phyloP scores from a whole-genome alignment of 768 basidiomycete genomes.

The Boletus eberwhitei region DNA sequence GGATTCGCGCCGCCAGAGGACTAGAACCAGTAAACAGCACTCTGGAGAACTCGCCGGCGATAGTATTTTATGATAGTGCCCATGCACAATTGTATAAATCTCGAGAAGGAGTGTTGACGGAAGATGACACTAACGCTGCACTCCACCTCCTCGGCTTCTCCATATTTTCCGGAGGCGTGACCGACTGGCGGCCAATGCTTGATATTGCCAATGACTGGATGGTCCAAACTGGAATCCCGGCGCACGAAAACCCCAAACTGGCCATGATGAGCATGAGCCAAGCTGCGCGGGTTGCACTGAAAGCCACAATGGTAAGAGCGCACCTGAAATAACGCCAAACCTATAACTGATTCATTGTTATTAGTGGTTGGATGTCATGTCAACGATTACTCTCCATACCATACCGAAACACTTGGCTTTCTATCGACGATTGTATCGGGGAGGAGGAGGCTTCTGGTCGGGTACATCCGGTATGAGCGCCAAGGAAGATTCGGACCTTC shows the following conservation, averaged over 20 bases:
- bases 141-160: conserved; percentile 74
- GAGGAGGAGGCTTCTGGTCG: conserved; percentile 46
- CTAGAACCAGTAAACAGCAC: conserved; percentile 51
- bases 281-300: conserved; percentile 57
- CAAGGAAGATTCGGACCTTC: conserved; percentile 43
- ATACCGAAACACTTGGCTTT: conserved; percentile 64
- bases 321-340: background rate
- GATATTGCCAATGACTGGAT: conserved; percentile 77
- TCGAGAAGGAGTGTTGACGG: conserved; percentile 51
- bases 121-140: conserved; percentile 74
- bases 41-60: conserved; percentile 55
- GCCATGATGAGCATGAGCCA: conserved; percentile 53
- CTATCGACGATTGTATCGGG: conserved; percentile 64
- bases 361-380: conserved; percentile 79
- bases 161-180: conserved; percentile 62
- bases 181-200: conserved; percentile 70
- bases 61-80: conserved; percentile 69
- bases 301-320: conserved; percentile 66
- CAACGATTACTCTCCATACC: conserved; percentile 57
- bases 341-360: conserved; percentile 15
- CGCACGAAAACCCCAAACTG: conserved; percentile 61
- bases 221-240: conserved; percentile 57
- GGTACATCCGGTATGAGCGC: conserved; percentile 26
- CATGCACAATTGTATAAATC: conserved; percentile 58
- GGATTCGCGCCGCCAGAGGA: conserved; percentile 60